Conservation (phyloP, 169 alveolate genomes). For the Cryptosporidium muris region DNA sequence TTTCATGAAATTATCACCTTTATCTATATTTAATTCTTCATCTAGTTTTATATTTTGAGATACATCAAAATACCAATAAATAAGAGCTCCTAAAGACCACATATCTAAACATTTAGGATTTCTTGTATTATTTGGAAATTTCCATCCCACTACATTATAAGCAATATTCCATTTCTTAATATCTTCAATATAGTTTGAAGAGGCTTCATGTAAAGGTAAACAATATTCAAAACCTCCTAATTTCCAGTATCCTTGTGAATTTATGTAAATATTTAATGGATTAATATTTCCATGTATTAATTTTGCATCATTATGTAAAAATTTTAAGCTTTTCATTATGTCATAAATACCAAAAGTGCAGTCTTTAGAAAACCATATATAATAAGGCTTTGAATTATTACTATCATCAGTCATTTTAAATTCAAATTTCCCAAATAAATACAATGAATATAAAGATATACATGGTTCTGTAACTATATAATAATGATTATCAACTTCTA, state of each 20-base stretch:
- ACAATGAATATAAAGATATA: slow-evolving; percentile 27
- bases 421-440: neutral
- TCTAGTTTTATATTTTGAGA: slow-evolving; percentile 12
- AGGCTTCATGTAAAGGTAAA: slow-evolving; percentile 8
- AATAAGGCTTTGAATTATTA: slow-evolving; percentile 8
- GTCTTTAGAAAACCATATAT: slow-evolving; percentile 55
- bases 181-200: slow-evolving; percentile 40
- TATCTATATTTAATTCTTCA: slow-evolving; percentile 2
- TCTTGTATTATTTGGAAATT: slow-evolving; percentile 25
- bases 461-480: slow-evolving; percentile 67
- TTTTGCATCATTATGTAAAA: slow-evolving; percentile 57
- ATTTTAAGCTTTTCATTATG: slow-evolving; percentile 28
- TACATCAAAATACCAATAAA: slow-evolving; percentile 60
- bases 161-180: slow-evolving; percentile 50
- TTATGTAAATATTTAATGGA: slow-evolving; percentile 42
- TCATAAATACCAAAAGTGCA: slow-evolving; percentile 56
- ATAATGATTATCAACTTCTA: slow-evolving; percentile 46
- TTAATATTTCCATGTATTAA: slow-evolving; percentile 62
- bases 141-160: slow-evolving; percentile 66
- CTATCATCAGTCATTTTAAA: slow-evolving; percentile 8
- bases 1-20: slow-evolving; percentile 6
- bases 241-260: slow-evolving; percentile 62
- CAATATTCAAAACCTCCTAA: slow-evolving; percentile 60
- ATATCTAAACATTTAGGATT: slow-evolving; percentile 49
- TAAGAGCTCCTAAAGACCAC: slow-evolving; percentile 54